These are phyloP conservation scores for Lentinula sp. DNA, from an alignment of 768 basidiomycete genomes.

Conservation along the genomic window DNA sequence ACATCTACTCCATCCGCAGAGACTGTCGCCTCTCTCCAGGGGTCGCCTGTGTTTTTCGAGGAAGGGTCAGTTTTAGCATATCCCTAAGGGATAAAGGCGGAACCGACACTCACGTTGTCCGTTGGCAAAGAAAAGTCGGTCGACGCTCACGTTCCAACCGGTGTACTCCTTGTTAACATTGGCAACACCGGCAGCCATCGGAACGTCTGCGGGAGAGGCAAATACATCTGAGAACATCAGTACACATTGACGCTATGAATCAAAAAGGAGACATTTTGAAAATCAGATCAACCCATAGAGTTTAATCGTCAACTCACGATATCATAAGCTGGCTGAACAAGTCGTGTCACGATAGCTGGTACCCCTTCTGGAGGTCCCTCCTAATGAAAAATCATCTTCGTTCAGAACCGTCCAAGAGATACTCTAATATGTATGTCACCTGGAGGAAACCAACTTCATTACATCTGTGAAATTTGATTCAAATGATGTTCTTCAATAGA, in stretches of 20 bases:
- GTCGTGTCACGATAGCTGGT: conserved; percentile 47
- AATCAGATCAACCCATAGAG: background rate
- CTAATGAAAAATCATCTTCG: conserved; percentile 13
- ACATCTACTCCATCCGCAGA: conserved; percentile 46
- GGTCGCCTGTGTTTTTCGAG: conserved; percentile 44
- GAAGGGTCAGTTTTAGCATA: background rate
- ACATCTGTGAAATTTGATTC: conserved; percentile 35
- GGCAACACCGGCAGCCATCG: conserved; percentile 35
- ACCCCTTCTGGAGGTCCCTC: conserved; percentile 33
- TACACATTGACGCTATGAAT: conserved; percentile 57
- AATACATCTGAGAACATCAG: conserved; percentile 62
- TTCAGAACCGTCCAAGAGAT: no score
- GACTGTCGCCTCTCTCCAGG: conserved; percentile 66
- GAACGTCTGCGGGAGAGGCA: conserved; percentile 17
- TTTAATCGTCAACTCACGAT: conserved; percentile 27
- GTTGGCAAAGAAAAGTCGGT: conserved; percentile 65
- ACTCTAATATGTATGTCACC: conserved; percentile 13
- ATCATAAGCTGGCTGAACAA: conserved; percentile 51
- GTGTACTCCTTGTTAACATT: conserved; percentile 44
- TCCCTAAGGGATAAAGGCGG: background rate
- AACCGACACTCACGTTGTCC: conserved; percentile 46
- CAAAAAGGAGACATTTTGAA: no score
- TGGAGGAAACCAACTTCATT: conserved; percentile 64
- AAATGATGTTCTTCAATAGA: background rate
- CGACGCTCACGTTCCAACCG: conserved; percentile 57